Percentiles rank a stretch among this genome's conserved stretches.
Evolutionary conservation across 768 basidiomycete species (phyloP).

Genomic region (Mycena kentingensis): DNA sequence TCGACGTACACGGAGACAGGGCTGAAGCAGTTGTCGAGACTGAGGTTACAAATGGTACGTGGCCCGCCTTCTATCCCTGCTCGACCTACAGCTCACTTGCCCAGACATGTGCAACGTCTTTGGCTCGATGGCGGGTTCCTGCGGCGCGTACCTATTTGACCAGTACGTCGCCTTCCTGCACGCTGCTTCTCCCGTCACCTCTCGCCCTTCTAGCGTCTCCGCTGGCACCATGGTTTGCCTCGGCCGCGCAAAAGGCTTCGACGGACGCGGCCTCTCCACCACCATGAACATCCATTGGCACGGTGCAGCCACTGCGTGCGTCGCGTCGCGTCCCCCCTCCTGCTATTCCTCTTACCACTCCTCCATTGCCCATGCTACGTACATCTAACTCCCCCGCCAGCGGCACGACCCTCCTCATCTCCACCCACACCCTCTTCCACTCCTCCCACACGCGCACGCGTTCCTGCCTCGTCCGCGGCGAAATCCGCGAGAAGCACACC

Average conservation of each 20-base stretch:
- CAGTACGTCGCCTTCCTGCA: conserved; percentile 4
- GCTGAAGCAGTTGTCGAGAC: conserved; percentile 43
- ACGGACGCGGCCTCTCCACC: conserved; percentile 14
- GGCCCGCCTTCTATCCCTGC: neutral
- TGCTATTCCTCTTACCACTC: neutral
- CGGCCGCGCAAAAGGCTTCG: conserved; percentile 14
- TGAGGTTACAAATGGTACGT: conserved; percentile 39
- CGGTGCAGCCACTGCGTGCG: conserved; percentile 10
- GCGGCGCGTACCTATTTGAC: conserved; percentile 16
- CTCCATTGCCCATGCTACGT: too few relatives aligned
- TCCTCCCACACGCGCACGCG: neutral
- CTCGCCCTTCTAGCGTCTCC: neutral
- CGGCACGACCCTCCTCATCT: neutral
- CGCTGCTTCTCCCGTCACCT: neutral
- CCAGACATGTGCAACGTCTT: conserved; percentile 24
- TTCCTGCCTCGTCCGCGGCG: neutral
- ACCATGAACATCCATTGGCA: conserved; percentile 20
- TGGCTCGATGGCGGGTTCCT: conserved; percentile 21
- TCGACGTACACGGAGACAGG: conserved; percentile 21
- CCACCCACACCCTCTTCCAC: neutral
- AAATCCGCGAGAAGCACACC: conserved; percentile 13
- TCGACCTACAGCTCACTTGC: neutral
- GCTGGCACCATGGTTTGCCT: conserved; percentile 5
- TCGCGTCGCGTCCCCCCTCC: neutral
- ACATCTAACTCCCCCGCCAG: too few relatives aligned